These are phyloP conservation scores for Plasmodium cynomolgi DNA, from an alignment of 169 alveolate species.

Conservation along the genomic window DNA sequence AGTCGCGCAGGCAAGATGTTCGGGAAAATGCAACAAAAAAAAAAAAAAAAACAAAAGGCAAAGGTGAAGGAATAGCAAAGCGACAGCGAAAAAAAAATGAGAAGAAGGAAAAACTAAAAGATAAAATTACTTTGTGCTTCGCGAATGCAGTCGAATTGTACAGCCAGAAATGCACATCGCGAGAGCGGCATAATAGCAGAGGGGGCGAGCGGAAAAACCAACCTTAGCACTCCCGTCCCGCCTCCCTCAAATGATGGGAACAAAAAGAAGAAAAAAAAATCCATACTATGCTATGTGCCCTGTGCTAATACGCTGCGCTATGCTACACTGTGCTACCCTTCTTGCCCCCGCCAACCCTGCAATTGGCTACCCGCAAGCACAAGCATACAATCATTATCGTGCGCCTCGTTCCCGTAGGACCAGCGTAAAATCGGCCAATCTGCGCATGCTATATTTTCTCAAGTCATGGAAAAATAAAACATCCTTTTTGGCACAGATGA, in stretches of 20 bases:
- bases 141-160: neutral
- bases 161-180: neutral
- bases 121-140: neutral
- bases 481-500: neutral
- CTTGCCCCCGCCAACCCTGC: neutral
- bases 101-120: neutral
- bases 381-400: neutral
- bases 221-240: neutral
- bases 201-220: neutral
- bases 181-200: neutral
- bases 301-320: neutral
- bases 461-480: neutral
- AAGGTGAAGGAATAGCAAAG: neutral
- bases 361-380: neutral
- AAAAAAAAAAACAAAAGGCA: neutral
- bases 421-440: neutral
- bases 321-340: neutral
- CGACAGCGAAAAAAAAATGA: neutral
- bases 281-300: neutral
- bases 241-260: neutral
- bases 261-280: neutral
- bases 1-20: neutral
- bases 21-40: neutral
- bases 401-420: neutral
- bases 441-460: neutral